These are phyloP conservation scores for Ceratobasidium sp. DNA, from an alignment of 1,284 basidiomycete species.

Conservation along the genomic window DNA sequence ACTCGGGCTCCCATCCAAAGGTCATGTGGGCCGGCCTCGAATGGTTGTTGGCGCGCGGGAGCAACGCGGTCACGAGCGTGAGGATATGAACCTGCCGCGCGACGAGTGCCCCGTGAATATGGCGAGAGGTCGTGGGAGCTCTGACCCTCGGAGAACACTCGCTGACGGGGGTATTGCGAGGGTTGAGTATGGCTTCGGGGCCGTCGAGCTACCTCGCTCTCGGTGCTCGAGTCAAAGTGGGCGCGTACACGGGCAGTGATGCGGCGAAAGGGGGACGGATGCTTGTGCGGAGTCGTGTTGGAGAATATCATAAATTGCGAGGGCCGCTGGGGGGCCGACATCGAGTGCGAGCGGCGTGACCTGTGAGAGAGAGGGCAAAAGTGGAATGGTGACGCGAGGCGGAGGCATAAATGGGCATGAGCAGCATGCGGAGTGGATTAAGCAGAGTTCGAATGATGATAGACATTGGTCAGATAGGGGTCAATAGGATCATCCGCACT, in stretches of 20 bases:
- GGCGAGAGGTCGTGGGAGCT: not conserved
- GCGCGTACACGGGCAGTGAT: slow-evolving; percentile 31
- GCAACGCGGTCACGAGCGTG: not conserved
- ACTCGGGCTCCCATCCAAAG: slow-evolving; percentile 23
- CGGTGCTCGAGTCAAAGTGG: slow-evolving; percentile 32
- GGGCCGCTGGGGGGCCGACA: slow-evolving; percentile 31
- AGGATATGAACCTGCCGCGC: slow-evolving; percentile 3
- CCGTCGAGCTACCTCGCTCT: slow-evolving; percentile 21
- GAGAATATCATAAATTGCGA: slow-evolving; percentile 34
- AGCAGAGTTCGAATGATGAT: slow-evolving; percentile 17
- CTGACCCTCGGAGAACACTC: slow-evolving; percentile 24
- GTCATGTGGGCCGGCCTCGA: slow-evolving; percentile 14
- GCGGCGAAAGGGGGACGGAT: slow-evolving; percentile 23
- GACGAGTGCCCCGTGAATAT: slow-evolving; percentile 14
- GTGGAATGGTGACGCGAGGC: not conserved
- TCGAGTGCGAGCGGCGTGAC: slow-evolving; percentile 30
- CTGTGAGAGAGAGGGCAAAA: not conserved
- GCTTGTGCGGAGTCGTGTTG: slow-evolving; percentile 26
- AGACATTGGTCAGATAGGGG: slow-evolving; percentile 13
- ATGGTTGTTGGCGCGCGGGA: not conserved
- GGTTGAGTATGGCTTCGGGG: slow-evolving; percentile 20
- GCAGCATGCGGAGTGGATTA: slow-evolving; percentile 10
- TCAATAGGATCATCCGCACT: slow-evolving; percentile 1
- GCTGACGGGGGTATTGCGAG: slow-evolving; percentile 13
- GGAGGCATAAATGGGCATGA: not conserved